phyloP scores from a whole-genome alignment of 2,329 filamentous ascomycete genomes.

The Beauveria asiatica region DNA sequence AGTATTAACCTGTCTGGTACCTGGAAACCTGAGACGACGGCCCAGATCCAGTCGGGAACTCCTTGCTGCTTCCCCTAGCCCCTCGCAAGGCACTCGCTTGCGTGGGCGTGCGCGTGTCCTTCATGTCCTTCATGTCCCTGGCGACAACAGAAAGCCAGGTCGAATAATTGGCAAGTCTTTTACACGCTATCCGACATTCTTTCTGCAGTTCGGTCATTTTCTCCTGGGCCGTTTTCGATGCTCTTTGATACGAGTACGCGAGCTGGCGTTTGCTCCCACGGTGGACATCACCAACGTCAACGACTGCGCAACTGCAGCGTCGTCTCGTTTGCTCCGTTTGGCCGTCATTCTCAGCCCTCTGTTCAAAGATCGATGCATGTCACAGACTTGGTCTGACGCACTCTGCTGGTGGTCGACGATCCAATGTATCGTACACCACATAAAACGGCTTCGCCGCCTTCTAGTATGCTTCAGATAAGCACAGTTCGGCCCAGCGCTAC shows the following conservation, averaged over 20 bases:
- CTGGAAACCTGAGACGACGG: conserved; percentile 5
- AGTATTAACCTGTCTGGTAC: neutral
- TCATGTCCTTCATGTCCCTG: too few species aligned
- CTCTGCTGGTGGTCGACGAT: neutral
- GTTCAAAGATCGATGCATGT: neutral
- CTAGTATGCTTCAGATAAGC: neutral
- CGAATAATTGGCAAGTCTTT: neutral
- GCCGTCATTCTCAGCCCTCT: neutral
- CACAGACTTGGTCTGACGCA: conserved; percentile 4
- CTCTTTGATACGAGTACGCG: neutral
- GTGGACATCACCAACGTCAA: neutral
- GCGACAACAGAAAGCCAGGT: neutral
- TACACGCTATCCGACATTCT: too few species aligned
- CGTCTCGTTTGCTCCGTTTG: neutral
- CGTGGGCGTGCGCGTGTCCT: neutral
- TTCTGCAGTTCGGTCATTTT: too few species aligned
- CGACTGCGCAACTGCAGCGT: neutral
- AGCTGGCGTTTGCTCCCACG: neutral
- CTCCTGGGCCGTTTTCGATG: neutral
- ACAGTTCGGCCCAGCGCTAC: neutral
- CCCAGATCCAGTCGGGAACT: neutral
- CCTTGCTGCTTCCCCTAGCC: neutral
- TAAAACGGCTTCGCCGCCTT: neutral
- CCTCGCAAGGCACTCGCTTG: neutral
- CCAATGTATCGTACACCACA: neutral